Evolutionary conservation across 2,329 filamentous ascomycete species (phyloP).

Genomic region (Didymella exigua): DNA sequence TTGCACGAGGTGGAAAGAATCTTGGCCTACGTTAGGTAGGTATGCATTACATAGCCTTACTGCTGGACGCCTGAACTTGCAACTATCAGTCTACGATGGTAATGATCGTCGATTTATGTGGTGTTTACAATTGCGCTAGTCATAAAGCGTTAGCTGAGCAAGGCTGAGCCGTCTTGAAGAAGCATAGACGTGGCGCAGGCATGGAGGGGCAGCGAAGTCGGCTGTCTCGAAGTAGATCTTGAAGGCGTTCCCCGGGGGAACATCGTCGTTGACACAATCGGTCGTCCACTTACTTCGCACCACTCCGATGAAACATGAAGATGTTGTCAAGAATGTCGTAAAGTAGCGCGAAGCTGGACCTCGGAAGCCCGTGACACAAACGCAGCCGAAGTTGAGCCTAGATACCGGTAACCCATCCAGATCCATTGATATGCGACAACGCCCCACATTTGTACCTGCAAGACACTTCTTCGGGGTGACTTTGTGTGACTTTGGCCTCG

Average conservation of each 20-base stretch:
- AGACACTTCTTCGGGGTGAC: conserved; percentile 26
- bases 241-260: background rate
- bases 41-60: conserved; percentile 12
- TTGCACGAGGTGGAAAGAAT: background rate
- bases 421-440: conserved; percentile 23
- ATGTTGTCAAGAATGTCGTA: background rate
- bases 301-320: background rate
- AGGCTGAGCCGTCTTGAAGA: conserved; percentile 12
- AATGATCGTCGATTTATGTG: conserved; percentile 7
- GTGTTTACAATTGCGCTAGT: conserved; percentile 23
- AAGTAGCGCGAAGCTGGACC: background rate
- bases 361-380: conserved; percentile 5
- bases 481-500: conserved; percentile 25
- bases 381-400: conserved; percentile 29
- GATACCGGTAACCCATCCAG: conserved; percentile 15
- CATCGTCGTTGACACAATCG: background rate
- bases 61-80: conserved; percentile 21
- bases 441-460: conserved; percentile 19
- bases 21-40: conserved; percentile 19
- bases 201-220: background rate
- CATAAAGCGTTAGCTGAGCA: conserved; percentile 25
- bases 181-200: conserved; percentile 14
- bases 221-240: background rate
- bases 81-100: background rate
- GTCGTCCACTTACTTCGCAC: background rate